Base-by-base conservation (phyloP, 2,329 filamentous ascomycete genomes). In the Calonectria naviculata region DNA sequence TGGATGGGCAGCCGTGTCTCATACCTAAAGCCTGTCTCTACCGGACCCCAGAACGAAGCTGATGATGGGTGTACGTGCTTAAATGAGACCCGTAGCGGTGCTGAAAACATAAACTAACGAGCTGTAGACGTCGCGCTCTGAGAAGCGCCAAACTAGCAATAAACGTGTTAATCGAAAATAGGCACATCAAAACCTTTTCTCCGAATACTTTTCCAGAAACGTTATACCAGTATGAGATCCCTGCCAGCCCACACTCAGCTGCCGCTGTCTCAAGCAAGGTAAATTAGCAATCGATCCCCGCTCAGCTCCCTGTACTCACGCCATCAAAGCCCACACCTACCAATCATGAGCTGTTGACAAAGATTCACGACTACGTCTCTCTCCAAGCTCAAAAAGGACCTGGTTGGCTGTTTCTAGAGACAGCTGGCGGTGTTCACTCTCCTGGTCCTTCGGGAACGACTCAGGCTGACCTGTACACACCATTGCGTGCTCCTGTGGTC, bases 21-120 rank as follows among this genome's bases (percentile, higher is more conserved):
- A 13, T 97, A 94, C 80, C 80, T 97, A 66, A 97, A 97, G 81
- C 94, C 94, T 0, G 91, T 97, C 2, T 96, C 94, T 2, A 97
- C 94, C 0, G 95, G 94, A 0, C 88, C 92, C 9, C 79, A 84
- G 12, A 83, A 89, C 29, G 93, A 95, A 67, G 92, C 92, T 19
- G 94, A 97, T 83, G 90, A 93, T 80, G 82, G 86, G 92, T 94
- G 85, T 86, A 78, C 38, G 68, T 69, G 3, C 36, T 17, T 3
- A 2, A 2, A 1, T 9, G 19, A 24, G 15, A 12, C 24, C 13
- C 15, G 17, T 0, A 34, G 47, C 2, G 31, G 31, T 5, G 12
- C 36, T 10, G 31, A 13, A 6, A 13, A 28, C 68, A 72, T 31
- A 76, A 10, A 38, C 73, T 75, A 42, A 76, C 31, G 5, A 54